Evolutionary conservation across 2,329 filamentous ascomycete genomes (phyloP).

Genomic region (Coniochaeta ligniaria): DNA sequence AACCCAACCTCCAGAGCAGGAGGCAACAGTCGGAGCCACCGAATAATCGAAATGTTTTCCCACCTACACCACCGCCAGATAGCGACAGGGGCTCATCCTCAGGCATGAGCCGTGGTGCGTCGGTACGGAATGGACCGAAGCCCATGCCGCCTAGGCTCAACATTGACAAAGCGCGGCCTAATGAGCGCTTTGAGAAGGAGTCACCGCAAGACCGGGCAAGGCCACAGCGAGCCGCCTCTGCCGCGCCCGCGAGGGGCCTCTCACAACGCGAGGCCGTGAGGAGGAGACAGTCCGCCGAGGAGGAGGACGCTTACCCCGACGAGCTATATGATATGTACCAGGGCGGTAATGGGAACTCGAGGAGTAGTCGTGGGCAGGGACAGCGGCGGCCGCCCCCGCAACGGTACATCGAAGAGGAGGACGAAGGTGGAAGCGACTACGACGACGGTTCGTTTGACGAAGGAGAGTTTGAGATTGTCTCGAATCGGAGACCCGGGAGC

Average conservation of each 20-base stretch:
- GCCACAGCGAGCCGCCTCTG: conserved; percentile 35
- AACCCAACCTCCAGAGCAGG: conserved; percentile 71
- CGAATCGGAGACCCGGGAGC: conserved; percentile 37
- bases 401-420: conserved; percentile 72
- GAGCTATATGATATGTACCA: conserved; percentile 63
- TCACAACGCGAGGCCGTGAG: conserved; percentile 30
- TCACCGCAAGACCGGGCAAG: conserved; percentile 34
- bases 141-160: conserved; percentile 57
- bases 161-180: conserved; percentile 48
- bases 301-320: conserved; percentile 58
- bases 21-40: conserved; percentile 83
- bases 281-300: conserved; percentile 28
- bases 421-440: conserved; percentile 66
- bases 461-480: conserved; percentile 74
- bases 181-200: conserved; percentile 48
- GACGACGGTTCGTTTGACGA: conserved; percentile 66
- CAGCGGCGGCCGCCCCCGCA: conserved; percentile 27
- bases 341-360: conserved; percentile 26
- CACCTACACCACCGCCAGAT: conserved; percentile 97
- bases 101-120: conserved; percentile 45
- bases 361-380: conserved; percentile 31
- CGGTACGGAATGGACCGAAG: conserved; percentile 55
- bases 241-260: conserved; percentile 34
- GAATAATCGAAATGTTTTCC: conserved; percentile 73
- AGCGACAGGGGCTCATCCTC: conserved; percentile 51